Percentiles rank a stretch among this genome's conserved stretches.
phyloP scores from a whole-genome alignment of 352 stramenopile species.

The Pythium biforme region DNA sequence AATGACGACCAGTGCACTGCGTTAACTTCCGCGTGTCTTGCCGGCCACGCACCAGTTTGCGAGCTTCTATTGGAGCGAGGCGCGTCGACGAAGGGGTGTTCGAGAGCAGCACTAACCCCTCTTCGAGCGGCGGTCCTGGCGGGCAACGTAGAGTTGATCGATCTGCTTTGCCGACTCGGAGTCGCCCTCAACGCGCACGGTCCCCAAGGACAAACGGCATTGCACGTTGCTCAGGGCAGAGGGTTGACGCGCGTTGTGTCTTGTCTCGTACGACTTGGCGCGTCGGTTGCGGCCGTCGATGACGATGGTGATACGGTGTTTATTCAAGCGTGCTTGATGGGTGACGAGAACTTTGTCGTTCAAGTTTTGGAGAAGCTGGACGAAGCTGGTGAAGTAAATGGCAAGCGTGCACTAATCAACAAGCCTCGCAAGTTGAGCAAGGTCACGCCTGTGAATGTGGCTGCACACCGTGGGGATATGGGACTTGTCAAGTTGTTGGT shows the following conservation, averaged over 20 bases:
- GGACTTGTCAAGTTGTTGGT: neutral
- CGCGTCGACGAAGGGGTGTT: constrained; percentile 6
- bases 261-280: too few species aligned
- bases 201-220: too few species aligned
- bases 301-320: neutral
- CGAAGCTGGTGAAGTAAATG: neutral
- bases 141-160: too few species aligned
- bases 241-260: too few species aligned
- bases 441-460: neutral
- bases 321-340: neutral
- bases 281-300: neutral
- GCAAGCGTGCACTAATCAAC: neutral
- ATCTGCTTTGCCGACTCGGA: too few species aligned
- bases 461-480: neutral
- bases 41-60: neutral
- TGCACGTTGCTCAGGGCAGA: too few species aligned
- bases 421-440: neutral
- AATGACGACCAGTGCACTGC: neutral
- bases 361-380: neutral
- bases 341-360: neutral
- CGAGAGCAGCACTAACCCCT: too few species aligned
- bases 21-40: neutral
- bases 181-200: too few species aligned
- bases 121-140: too few species aligned
- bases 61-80: neutral